Evolutionary conservation across 805 yeast species (phyloP).

Genomic region (Candida morakotiae): DNA sequence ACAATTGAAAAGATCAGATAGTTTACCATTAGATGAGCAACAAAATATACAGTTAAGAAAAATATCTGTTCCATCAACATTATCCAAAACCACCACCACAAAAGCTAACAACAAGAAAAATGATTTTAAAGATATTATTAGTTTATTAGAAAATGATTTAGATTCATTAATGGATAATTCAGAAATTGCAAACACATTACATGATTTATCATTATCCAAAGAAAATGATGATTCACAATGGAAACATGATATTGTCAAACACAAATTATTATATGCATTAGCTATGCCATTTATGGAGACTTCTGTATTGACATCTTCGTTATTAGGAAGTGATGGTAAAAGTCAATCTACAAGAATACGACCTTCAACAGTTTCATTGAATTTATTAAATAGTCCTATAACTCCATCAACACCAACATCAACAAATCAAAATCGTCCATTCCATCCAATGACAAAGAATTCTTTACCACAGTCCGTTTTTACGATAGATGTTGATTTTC

Average conservation of each 20-base stretch:
- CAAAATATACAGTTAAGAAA: neutral
- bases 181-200: slow-evolving; percentile 51
- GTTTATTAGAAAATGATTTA: slow-evolving; percentile 40
- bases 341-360: slow-evolving; percentile 10
- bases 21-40: slow-evolving; percentile 22
- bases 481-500: slow-evolving; percentile 68
- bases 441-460: slow-evolving; percentile 66
- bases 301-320: slow-evolving; percentile 23
- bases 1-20: slow-evolving; percentile 30
- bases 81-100: neutral
- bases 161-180: slow-evolving; percentile 23
- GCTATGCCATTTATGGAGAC: slow-evolving; percentile 63
- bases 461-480: slow-evolving; percentile 79
- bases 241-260: slow-evolving; percentile 40
- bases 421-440: slow-evolving; percentile 37
- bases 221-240: slow-evolving; percentile 19
- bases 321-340: slow-evolving; percentile 10
- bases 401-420: slow-evolving; percentile 3
- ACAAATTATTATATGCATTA: slow-evolving; percentile 54
- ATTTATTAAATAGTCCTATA: slow-evolving; percentile 13
- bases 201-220: slow-evolving; percentile 50
- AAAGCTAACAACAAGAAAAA: slow-evolving; percentile 10
- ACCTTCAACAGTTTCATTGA: slow-evolving; percentile 33
- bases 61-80: slow-evolving; percentile 4
- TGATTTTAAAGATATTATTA: slow-evolving; percentile 48